These are phyloP conservation scores for Miscanthus lutarioriparius DNA, from an alignment of 176 grass and related monocot genomes.

Conservation along the genomic window DNA sequence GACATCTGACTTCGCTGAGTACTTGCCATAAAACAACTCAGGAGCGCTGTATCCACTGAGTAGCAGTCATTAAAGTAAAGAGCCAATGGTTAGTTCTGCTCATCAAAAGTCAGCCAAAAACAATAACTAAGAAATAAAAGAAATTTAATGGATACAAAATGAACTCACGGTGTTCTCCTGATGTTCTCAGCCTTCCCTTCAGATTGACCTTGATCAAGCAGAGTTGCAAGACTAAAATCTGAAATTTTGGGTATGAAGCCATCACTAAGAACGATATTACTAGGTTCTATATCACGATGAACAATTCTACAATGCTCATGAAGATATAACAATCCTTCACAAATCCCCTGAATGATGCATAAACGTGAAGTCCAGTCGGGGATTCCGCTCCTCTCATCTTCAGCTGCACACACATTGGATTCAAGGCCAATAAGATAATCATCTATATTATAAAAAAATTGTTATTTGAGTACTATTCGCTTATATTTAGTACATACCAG, in stretches of 20 bases:
- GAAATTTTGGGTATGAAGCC: conserved; percentile 36
- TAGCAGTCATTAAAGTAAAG: background rate
- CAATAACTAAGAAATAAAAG: no score
- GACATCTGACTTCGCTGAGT: conserved; percentile 32
- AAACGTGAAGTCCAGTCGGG: conserved; percentile 10
- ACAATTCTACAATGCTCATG: conserved; percentile 31
- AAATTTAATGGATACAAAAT: no score
- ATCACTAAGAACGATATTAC: conserved; percentile 29
- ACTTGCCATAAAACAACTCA: conserved; percentile 15
- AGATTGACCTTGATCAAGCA: conserved; percentile 31
- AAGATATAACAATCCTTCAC: conserved; percentile 33
- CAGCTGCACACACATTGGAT: background rate
- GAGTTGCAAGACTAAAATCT: conserved; percentile 32
- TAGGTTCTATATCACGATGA: conserved; percentile 31
- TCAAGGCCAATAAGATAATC: background rate
- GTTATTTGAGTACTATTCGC: no score
- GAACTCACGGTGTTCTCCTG: background rate
- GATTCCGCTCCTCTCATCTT: background rate
- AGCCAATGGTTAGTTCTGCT: no score
- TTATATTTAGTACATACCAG: background rate
- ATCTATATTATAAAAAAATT: background rate
- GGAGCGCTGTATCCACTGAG: conserved; percentile 31
- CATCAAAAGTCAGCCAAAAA: no score
- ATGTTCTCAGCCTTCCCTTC: conserved; percentile 23
- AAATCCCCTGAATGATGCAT: conserved; percentile 32